Evolutionary conservation across 2,329 filamentous ascomycete genomes (phyloP).

Genomic region (Arachnomyces sp.): DNA sequence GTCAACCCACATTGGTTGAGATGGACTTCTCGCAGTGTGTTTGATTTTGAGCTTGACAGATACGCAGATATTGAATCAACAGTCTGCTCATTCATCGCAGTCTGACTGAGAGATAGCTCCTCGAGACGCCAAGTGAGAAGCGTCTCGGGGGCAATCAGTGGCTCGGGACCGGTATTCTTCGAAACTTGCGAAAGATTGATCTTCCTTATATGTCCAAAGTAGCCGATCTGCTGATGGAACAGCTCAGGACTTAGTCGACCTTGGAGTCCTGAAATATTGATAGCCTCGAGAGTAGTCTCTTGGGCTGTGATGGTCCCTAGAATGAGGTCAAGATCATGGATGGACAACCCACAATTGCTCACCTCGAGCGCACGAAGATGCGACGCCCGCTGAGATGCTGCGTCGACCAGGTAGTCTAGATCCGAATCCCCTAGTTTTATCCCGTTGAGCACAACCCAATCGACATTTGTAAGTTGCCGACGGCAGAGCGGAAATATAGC

Average conservation of each 20-base stretch:
- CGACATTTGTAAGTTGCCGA: constrained; percentile 58
- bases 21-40: constrained; percentile 51
- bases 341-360: constrained; percentile 50
- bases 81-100: constrained; percentile 52
- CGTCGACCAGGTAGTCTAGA: constrained; percentile 57
- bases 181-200: constrained; percentile 59
- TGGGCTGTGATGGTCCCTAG: constrained; percentile 57
- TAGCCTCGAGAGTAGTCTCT: constrained; percentile 56
- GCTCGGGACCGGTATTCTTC: constrained; percentile 53
- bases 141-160: constrained; percentile 58
- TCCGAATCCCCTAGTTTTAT: constrained; percentile 64
- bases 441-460: constrained; percentile 62
- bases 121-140: constrained; percentile 59
- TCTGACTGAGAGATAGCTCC: constrained; percentile 57
- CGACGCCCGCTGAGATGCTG: constrained; percentile 56
- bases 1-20: constrained; percentile 60
- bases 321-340: constrained; percentile 47
- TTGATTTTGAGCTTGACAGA: constrained; percentile 52
- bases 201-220: constrained; percentile 58
- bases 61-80: constrained; percentile 59
- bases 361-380: constrained; percentile 61
- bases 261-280: constrained; percentile 60
- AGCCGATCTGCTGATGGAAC: constrained; percentile 59
- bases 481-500: constrained; percentile 61
- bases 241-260: constrained; percentile 55